phyloP scores from a whole-genome alignment of 345 rosid species.

The Barbarea vulgaris region DNA sequence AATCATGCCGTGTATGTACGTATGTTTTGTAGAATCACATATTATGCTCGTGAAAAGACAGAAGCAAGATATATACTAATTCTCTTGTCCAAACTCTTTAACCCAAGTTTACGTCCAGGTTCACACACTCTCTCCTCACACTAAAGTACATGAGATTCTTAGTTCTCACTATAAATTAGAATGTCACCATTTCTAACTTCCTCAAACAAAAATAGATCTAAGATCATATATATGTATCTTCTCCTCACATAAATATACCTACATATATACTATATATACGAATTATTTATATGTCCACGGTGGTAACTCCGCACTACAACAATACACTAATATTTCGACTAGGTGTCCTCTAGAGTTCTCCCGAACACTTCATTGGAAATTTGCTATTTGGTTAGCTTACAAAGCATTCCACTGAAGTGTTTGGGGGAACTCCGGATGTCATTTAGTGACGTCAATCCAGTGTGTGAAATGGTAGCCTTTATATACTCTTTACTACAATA shows the following conservation, averaged over 20 bases:
- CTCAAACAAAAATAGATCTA: slow-evolving; percentile 10
- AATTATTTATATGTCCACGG: not conserved
- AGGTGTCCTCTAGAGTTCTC: slow-evolving; percentile 37
- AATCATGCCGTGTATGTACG: not conserved
- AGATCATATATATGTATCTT: not conserved
- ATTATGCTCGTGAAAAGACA: slow-evolving; percentile 15
- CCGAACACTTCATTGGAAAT: slow-evolving; percentile 31
- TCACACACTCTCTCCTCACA: slow-evolving; percentile 12
- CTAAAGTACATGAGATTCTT: slow-evolving; percentile 25
- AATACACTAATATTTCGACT: not conserved
- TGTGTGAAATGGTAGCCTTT: not conserved
- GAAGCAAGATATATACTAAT: slow-evolving; percentile 3
- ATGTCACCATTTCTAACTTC: not conserved
- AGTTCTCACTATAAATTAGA: slow-evolving; percentile 21
- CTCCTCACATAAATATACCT: not conserved
- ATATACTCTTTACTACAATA: not conserved
- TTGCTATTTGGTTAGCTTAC: not conserved
- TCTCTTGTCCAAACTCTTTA: slow-evolving; percentile 23
- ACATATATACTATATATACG: not conserved
- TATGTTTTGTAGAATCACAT: slow-evolving; percentile 3
- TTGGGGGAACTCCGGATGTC: slow-evolving; percentile 42
- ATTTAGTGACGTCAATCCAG: slow-evolving; percentile 23
- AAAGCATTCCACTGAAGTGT: slow-evolving; percentile 35
- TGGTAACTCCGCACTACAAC: not conserved
- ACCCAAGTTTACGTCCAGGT: slow-evolving; percentile 36